Evolutionary conservation across 2,329 filamentous ascomycete genomes (phyloP).

Genomic region (Curvularia lunata): DNA sequence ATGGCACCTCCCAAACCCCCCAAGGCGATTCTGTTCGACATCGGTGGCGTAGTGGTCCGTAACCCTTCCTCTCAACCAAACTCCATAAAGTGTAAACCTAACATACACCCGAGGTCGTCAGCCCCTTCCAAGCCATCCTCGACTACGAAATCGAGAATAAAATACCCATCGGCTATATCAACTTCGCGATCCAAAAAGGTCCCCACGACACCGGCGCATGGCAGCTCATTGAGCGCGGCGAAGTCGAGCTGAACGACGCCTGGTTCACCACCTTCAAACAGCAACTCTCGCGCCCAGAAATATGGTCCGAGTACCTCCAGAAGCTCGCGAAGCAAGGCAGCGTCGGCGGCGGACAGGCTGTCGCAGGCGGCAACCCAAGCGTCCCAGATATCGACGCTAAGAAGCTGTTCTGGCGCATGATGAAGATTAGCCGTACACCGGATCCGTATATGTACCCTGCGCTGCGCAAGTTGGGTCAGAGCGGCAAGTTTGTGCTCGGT

Average conservation of each 20-base stretch:
- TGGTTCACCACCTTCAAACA: conserved; percentile 79
- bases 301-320: conserved; percentile 70
- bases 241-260: conserved; percentile 72
- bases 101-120: conserved; percentile 69
- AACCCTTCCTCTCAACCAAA: neutral
- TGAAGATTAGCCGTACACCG: conserved; percentile 71
- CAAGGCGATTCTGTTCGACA: conserved; percentile 76
- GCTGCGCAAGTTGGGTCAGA: conserved; percentile 68
- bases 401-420: conserved; percentile 89
- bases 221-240: conserved; percentile 86
- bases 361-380: conserved; percentile 55
- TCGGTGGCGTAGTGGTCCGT: conserved; percentile 95
- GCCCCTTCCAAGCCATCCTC: conserved; percentile 90
- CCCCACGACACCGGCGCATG: conserved; percentile 77
- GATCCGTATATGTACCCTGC: conserved; percentile 92
- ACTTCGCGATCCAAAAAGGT: conserved; percentile 82
- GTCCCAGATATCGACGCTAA: conserved; percentile 78
- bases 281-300: conserved; percentile 70
- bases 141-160: conserved; percentile 80
- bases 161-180: conserved; percentile 89
- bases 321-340: conserved; percentile 32
- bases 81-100: neutral
- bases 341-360: conserved; percentile 40
- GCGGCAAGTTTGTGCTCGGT: conserved; percentile 60
- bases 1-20: conserved; percentile 25